Evolutionary conservation across 2,329 filamentous ascomycete genomes (phyloP).

Genomic region (Diaporthe vexans): DNA sequence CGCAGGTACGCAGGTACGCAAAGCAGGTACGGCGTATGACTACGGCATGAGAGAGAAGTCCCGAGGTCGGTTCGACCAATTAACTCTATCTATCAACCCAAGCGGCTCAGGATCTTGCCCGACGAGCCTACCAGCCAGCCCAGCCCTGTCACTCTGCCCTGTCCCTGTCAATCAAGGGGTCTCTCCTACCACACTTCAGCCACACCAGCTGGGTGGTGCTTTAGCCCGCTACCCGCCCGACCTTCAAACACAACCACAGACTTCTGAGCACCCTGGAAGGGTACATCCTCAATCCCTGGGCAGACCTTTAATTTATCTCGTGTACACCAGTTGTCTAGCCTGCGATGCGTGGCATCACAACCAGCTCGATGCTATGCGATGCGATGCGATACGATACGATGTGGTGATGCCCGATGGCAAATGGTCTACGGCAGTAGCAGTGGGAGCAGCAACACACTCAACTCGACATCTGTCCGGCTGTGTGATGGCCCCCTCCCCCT

Average conservation of each 20-base stretch:
- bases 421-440: background rate
- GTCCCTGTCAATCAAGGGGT: slow-evolving; percentile 24
- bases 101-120: slow-evolving; percentile 34
- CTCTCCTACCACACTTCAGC: slow-evolving; percentile 29
- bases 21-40: background rate
- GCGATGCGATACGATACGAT: background rate
- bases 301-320: slow-evolving; percentile 40
- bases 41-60: too few species aligned
- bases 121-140: background rate
- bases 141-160: slow-evolving; percentile 8
- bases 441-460: background rate
- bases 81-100: slow-evolving; percentile 3
- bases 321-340: slow-evolving; percentile 30
- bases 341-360: slow-evolving; percentile 8
- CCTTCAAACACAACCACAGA: slow-evolving; percentile 19
- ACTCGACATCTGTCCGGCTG: background rate
- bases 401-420: background rate
- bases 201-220: background rate
- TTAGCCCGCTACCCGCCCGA: slow-evolving; percentile 1
- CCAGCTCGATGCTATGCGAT: background rate
- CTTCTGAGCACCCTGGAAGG: background rate
- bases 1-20: slow-evolving; percentile 8
- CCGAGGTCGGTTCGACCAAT: slow-evolving; percentile 23
- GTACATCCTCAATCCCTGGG: slow-evolving; percentile 21
- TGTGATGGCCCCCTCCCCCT: background rate